Conservation (phyloP, 2,329 filamentous ascomycete genomes). For the Penicillium sp. region DNA sequence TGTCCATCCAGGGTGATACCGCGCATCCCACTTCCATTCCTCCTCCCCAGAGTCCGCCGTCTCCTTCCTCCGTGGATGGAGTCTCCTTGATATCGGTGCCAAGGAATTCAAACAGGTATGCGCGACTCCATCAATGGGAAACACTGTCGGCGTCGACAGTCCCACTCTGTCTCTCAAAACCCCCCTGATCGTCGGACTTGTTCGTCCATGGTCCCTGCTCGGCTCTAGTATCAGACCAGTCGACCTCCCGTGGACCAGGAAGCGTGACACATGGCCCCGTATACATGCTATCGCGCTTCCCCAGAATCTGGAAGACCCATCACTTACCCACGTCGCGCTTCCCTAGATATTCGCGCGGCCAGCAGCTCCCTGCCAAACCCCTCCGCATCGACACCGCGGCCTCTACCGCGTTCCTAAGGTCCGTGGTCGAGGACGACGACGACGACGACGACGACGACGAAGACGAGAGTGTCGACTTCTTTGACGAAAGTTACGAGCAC, state of each 20-base stretch:
- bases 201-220: neutral
- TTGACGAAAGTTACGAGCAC: conserved; percentile 31
- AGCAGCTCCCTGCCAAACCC: conserved; percentile 34
- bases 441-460: conserved; percentile 30
- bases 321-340: conserved; percentile 29
- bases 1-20: conserved; percentile 30
- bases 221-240: neutral
- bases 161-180: conserved; percentile 9
- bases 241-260: neutral
- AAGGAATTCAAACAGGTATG: conserved; percentile 48
- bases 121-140: conserved; percentile 10
- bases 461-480: conserved; percentile 29
- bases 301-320: conserved; percentile 27
- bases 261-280: conserved; percentile 19
- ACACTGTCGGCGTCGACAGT: conserved; percentile 5
- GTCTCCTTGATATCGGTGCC: conserved; percentile 36
- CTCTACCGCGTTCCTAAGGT: conserved; percentile 26
- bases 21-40: conserved; percentile 22
- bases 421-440: conserved; percentile 31
- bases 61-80: conserved; percentile 32
- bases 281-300: conserved; percentile 26
- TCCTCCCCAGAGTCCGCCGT: conserved; percentile 22
- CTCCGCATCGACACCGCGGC: conserved; percentile 39
- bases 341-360: conserved; percentile 46
- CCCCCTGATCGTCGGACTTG: conserved; percentile 9